These are phyloP conservation scores for Phytophthora multivora DNA, from an alignment of 352 stramenopile species.

Conservation along the genomic window DNA sequence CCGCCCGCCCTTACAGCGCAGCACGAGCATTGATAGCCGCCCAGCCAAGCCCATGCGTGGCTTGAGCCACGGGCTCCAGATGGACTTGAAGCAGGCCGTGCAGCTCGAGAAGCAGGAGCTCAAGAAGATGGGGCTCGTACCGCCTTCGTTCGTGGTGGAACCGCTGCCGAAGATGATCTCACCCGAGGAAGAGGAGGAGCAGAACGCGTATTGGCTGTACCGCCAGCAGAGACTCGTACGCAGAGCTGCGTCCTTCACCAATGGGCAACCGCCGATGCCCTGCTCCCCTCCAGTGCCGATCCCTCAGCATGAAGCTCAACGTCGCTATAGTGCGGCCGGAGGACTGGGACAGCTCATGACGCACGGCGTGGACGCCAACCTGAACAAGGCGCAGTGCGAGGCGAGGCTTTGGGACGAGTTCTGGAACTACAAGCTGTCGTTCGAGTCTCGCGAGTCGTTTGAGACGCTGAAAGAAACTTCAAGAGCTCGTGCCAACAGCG, in stretches of 20 bases:
- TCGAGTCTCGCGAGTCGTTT: slow-evolving; percentile 69
- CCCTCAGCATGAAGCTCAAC: slow-evolving; percentile 36
- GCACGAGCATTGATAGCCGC: slow-evolving; percentile 16
- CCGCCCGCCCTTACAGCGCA: slow-evolving; percentile 23
- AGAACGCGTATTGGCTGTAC: slow-evolving; percentile 26
- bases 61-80: slow-evolving; percentile 34
- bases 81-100: slow-evolving; percentile 36
- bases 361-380: slow-evolving; percentile 14
- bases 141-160: neutral
- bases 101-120: slow-evolving; percentile 43
- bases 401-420: slow-evolving; percentile 63
- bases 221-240: slow-evolving; percentile 23
- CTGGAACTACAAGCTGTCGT: slow-evolving; percentile 78
- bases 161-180: slow-evolving; percentile 8
- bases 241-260: slow-evolving; percentile 42
- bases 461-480: slow-evolving; percentile 20
- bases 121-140: slow-evolving; percentile 18
- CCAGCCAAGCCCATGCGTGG: slow-evolving; percentile 1
- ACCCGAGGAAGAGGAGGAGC: slow-evolving; percentile 11
- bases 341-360: slow-evolving; percentile 14
- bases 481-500: slow-evolving; percentile 4
- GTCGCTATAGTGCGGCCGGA: slow-evolving; percentile 36
- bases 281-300: slow-evolving; percentile 65
- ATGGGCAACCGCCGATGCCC: slow-evolving; percentile 20
- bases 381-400: slow-evolving; percentile 50